Evolutionary conservation across 306 rosid genomes (phyloP).

Genomic region (Rosa lucieae): DNA sequence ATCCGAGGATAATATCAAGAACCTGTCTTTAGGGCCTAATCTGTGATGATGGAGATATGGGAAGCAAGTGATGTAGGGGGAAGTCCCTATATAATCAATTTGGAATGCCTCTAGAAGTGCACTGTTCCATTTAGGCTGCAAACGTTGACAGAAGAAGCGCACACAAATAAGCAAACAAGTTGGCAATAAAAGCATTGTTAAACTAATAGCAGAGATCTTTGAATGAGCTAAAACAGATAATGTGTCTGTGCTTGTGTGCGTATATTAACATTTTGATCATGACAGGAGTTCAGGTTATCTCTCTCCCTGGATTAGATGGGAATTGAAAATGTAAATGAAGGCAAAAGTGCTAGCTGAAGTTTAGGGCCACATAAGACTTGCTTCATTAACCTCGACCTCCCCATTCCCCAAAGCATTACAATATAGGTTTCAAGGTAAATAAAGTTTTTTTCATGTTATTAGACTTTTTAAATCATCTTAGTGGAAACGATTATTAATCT

Average conservation of each 20-base stretch:
- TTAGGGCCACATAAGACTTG: neutral
- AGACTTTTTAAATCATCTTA: neutral
- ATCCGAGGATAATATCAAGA: constrained; percentile 85
- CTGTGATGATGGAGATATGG: constrained; percentile 91
- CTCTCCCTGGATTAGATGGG: neutral
- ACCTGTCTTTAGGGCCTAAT: constrained; percentile 85
- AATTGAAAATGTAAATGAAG: neutral
- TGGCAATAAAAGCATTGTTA: neutral
- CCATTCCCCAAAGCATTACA: neutral
- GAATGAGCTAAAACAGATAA: neutral
- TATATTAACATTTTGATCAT: too few relatives aligned
- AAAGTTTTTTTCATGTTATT: neutral
- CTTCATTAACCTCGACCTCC: neutral
- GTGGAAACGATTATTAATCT: neutral
- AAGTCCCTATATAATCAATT: constrained; percentile 82
- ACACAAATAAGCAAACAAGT: neutral
- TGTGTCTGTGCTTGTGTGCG: neutral
- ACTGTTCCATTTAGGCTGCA: constrained; percentile 98
- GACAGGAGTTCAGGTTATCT: neutral
- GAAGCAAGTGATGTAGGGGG: constrained; percentile 79
- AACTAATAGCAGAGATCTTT: neutral
- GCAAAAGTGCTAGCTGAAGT: neutral
- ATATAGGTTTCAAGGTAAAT: neutral
- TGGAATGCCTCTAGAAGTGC: constrained; percentile 90
- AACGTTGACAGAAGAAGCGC: constrained; percentile 1